Percentiles rank a stretch among this genome's conserved stretches.
These are phyloP conservation scores for Fusarium torreyae DNA, from an alignment of 2,329 filamentous ascomycete genomes.

Conservation along the genomic window DNA sequence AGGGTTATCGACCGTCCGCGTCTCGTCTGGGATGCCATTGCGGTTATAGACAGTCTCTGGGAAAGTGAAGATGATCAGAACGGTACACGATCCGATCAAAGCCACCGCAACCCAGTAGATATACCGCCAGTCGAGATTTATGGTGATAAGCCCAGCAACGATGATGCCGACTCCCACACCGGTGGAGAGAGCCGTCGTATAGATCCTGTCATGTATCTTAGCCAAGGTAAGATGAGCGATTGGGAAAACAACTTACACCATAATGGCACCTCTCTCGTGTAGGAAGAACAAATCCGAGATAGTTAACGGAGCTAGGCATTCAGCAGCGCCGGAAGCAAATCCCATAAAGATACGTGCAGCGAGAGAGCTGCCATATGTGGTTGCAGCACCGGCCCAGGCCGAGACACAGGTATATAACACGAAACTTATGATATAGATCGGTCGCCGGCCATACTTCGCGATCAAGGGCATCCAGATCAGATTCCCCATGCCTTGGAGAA, in stretches of 20 bases:
- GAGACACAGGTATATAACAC: conserved; percentile 58
- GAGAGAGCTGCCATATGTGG: conserved; percentile 60
- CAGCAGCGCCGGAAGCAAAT: conserved; percentile 67
- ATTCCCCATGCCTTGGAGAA: conserved; percentile 57
- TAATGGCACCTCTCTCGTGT: conserved; percentile 67
- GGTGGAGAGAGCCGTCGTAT: conserved; percentile 60
- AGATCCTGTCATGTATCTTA: conserved; percentile 42
- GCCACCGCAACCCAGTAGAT: conserved; percentile 67
- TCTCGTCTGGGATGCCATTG: too few species aligned
- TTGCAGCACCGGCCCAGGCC: conserved; percentile 61
- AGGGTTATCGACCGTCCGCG: too few species aligned
- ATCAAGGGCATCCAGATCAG: conserved; percentile 63
- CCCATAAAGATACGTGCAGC: conserved; percentile 67
- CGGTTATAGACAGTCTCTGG: conserved; percentile 67
- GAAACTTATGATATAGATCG: conserved; percentile 62
- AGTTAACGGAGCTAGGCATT: conserved; percentile 66
- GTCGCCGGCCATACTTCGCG: conserved; percentile 62
- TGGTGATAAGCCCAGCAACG: conserved; percentile 65
- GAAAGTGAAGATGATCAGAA: conserved; percentile 67
- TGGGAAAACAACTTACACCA: conserved; percentile 50
- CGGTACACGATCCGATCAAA: conserved; percentile 63
- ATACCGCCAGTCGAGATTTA: conserved; percentile 63
- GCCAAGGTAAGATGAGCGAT: too few species aligned
- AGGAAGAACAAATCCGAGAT: conserved; percentile 71
- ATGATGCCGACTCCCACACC: conserved; percentile 62